Percentiles rank a stretch among this genome's conserved stretches.
phyloP scores from a whole-genome alignment of 352 stramenopile genomes.

The Peronospora belbahrii region DNA sequence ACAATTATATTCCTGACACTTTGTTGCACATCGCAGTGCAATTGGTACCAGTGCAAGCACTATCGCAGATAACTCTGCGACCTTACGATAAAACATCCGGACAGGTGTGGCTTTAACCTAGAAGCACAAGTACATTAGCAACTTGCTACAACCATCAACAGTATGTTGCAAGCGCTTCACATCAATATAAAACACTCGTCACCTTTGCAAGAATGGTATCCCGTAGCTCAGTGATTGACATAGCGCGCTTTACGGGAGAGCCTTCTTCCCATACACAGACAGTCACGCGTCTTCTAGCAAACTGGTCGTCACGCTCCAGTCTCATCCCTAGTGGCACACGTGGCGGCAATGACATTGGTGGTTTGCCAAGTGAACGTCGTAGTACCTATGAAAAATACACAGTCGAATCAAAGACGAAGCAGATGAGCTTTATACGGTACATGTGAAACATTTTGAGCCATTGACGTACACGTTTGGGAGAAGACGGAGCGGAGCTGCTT shows the following conservation, averaged over 20 bases:
- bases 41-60: constrained; percentile 57
- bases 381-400: constrained; percentile 7
- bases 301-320: constrained; percentile 39
- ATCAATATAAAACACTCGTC: constrained; percentile 1
- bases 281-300: constrained; percentile 56
- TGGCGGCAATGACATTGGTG: constrained; percentile 26
- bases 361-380: constrained; percentile 9
- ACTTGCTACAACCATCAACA: background rate
- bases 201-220: constrained; percentile 77
- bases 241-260: constrained; percentile 55
- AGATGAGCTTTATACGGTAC: constrained; percentile 7
- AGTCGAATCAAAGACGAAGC: background rate
- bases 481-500: constrained; percentile 19
- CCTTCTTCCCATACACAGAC: constrained; percentile 77
- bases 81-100: constrained; percentile 61
- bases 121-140: background rate
- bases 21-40: constrained; percentile 39
- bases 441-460: background rate
- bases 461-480: constrained; percentile 21
- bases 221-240: constrained; percentile 74
- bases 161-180: background rate
- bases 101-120: constrained; percentile 68
- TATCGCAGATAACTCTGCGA: constrained; percentile 47
- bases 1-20: constrained; percentile 57
- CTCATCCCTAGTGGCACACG: constrained; percentile 17